phyloP scores from a whole-genome alignment of 1,284 basidiomycete genomes.

The Puccinia horiana region DNA sequence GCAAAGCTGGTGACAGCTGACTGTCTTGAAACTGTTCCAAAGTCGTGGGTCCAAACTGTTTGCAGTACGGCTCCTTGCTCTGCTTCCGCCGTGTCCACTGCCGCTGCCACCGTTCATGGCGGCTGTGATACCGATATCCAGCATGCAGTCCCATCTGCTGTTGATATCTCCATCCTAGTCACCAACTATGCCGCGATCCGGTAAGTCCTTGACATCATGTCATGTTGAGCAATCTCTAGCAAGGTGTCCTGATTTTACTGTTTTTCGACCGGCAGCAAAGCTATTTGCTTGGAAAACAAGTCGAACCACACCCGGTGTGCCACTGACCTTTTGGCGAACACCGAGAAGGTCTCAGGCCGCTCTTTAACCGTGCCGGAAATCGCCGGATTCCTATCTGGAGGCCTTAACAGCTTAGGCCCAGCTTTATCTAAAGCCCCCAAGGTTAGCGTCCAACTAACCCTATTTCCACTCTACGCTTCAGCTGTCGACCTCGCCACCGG shows the following conservation, averaged over 20 bases:
- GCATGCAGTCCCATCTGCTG: slow-evolving; percentile 32
- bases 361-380: slow-evolving; percentile 5
- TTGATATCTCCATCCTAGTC: slow-evolving; percentile 12
- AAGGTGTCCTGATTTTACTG: neutral
- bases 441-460: no score
- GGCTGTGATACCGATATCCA: slow-evolving; percentile 26
- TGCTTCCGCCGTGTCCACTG: neutral
- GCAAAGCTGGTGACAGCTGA: neutral
- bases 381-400: slow-evolving; percentile 1
- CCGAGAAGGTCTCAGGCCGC: neutral
- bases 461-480: neutral
- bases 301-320: slow-evolving; percentile 36
- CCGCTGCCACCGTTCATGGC: neutral
- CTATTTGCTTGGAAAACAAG: slow-evolving; percentile 13
- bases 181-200: neutral
- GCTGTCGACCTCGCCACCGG: neutral
- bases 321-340: neutral
- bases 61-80: slow-evolving; percentile 20
- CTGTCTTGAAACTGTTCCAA: no score
- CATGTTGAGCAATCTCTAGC: neutral
- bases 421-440: neutral
- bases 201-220: neutral
- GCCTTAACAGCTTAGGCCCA: slow-evolving; percentile 14
- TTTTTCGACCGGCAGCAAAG: neutral
- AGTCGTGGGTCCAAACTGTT: slow-evolving; percentile 11